phyloP scores from a whole-genome alignment of 371 early-diverging fungal species.

The Coemansia sp. region DNA sequence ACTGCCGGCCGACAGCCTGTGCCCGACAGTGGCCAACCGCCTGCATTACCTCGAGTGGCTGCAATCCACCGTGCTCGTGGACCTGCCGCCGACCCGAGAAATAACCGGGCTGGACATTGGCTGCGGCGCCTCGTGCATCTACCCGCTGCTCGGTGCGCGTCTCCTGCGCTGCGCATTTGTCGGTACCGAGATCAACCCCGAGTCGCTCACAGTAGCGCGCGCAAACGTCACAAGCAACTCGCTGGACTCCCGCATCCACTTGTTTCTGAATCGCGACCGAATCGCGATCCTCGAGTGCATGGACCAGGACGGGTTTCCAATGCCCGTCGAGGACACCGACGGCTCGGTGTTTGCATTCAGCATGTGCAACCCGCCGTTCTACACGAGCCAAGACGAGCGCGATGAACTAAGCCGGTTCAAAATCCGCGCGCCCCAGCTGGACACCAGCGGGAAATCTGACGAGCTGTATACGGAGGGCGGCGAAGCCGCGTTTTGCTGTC shows the following conservation, averaged over 20 bases:
- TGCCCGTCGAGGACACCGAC: constrained; percentile 2
- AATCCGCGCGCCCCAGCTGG: neutral
- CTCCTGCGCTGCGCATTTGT: constrained; percentile 14
- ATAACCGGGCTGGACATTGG: constrained; percentile 34
- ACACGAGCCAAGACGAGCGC: constrained; percentile 41
- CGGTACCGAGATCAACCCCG: constrained; percentile 51
- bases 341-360: constrained; percentile 35
- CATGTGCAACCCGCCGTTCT: constrained; percentile 68
- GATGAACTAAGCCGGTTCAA: constrained; percentile 11
- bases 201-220: constrained; percentile 48
- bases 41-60: constrained; percentile 35
- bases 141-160: constrained; percentile 32
- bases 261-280: constrained; percentile 26
- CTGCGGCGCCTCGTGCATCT: constrained; percentile 41
- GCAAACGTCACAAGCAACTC: constrained; percentile 53
- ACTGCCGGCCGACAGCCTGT: constrained; percentile 25
- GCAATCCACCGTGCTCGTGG: constrained; percentile 1
- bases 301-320: no score
- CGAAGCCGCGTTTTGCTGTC: constrained; percentile 52
- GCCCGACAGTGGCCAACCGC: constrained; percentile 31
- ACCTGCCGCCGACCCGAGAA: neutral
- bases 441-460: constrained; percentile 47
- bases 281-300: no score
- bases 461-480: constrained; percentile 59
- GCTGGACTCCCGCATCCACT: constrained; percentile 36